These are phyloP conservation scores for Penicillium cataractarum DNA, from an alignment of 495 filamentous ascomycete species.

Conservation along the genomic window DNA sequence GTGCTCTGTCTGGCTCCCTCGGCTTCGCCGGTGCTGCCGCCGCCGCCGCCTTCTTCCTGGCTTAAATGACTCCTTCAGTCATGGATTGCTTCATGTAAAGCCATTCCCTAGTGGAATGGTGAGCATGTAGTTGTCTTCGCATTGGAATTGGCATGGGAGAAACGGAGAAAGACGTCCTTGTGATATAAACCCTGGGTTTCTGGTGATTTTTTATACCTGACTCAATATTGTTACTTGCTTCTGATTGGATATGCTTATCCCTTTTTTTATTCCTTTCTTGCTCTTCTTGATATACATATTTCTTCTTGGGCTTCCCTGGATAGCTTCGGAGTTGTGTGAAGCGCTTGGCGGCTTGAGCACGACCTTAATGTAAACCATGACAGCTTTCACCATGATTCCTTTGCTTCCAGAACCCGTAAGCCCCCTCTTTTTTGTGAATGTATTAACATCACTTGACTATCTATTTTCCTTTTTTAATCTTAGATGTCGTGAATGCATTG, in stretches of 20 bases:
- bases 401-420: constrained; percentile 35
- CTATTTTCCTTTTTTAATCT: constrained; percentile 23
- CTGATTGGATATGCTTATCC: constrained; percentile 37
- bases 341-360: constrained; percentile 50
- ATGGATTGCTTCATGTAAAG: constrained; percentile 22
- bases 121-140: neutral
- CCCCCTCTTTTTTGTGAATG: constrained; percentile 26
- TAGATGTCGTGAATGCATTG: constrained; percentile 8
- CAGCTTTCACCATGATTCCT: constrained; percentile 37
- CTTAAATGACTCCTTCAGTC: constrained; percentile 48
- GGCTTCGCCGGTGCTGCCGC: constrained; percentile 53
- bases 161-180: constrained; percentile 22
- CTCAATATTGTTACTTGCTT: constrained; percentile 34
- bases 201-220: constrained; percentile 30
- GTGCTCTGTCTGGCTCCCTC: constrained; percentile 51
- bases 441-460: constrained; percentile 26
- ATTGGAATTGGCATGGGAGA: constrained; percentile 10
- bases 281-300: constrained; percentile 37
- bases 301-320: constrained; percentile 42
- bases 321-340: constrained; percentile 48
- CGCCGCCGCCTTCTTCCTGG: constrained; percentile 56
- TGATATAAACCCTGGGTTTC: constrained; percentile 39
- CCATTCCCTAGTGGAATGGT: constrained; percentile 11
- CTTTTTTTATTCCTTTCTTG: constrained; percentile 27
- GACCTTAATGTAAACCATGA: constrained; percentile 54